Evolutionary conservation across 768 basidiomycete species (phyloP).

Genomic region (Lentinula raphanica): DNA sequence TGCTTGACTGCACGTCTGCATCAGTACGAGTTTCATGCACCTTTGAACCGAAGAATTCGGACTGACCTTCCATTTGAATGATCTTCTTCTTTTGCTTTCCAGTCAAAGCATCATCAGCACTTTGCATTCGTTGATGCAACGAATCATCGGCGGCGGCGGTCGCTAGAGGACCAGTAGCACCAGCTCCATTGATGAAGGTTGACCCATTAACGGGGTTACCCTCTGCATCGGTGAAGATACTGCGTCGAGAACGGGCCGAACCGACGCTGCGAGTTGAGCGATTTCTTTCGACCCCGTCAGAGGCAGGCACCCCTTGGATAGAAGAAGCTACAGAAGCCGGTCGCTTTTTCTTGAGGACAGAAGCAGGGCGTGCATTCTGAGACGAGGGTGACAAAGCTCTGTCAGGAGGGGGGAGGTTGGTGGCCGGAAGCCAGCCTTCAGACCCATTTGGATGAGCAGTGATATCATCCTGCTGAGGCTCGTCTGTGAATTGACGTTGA

Average conservation of each 20-base stretch:
- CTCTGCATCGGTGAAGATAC: constrained; percentile 28
- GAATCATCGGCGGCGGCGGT: constrained; percentile 34
- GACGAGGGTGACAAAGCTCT: background rate
- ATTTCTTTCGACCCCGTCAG: background rate
- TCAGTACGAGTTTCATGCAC: background rate
- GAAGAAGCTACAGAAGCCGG: background rate
- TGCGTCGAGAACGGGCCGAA: constrained; percentile 24
- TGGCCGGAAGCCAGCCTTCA: constrained; percentile 8
- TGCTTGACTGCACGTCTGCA: constrained; percentile 41
- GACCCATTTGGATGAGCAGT: constrained; percentile 7
- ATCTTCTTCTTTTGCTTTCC: constrained; percentile 50
- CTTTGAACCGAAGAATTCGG: constrained; percentile 14
- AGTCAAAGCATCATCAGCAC: constrained; percentile 44
- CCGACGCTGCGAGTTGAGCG: constrained; percentile 7
- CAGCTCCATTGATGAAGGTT: constrained; percentile 52
- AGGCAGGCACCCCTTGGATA: background rate
- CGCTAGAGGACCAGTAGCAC: constrained; percentile 43
- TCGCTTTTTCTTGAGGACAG: constrained; percentile 5
- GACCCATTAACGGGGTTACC: constrained; percentile 28
- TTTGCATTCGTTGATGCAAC: constrained; percentile 34
- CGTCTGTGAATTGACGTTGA: background rate
- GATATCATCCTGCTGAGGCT: background rate
- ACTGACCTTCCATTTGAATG: constrained; percentile 43
- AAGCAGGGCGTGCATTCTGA: background rate
- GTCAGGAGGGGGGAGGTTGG: background rate